These are phyloP conservation scores for Stemphylium lycopersici DNA, from an alignment of 2,329 filamentous ascomycete genomes.

Conservation along the genomic window DNA sequence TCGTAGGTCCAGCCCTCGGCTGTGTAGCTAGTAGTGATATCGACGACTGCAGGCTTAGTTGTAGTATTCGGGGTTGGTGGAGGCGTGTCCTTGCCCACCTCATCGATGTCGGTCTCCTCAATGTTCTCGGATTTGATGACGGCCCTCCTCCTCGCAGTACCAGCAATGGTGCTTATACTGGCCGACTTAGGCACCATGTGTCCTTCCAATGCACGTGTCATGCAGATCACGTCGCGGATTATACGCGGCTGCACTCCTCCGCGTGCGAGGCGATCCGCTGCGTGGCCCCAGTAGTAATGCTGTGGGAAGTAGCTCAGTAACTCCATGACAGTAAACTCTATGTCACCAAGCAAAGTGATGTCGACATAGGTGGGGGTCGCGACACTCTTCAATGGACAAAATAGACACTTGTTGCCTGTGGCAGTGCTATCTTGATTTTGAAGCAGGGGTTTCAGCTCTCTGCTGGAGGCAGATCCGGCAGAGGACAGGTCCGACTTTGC, in stretches of 20 bases:
- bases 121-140: neutral
- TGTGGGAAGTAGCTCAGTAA: constrained; percentile 22
- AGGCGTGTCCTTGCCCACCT: neutral
- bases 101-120: neutral
- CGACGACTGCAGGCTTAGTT: neutral
- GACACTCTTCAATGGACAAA: constrained; percentile 24
- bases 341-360: constrained; percentile 18
- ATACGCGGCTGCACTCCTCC: neutral
- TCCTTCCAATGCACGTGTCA: constrained; percentile 13
- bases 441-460: neutral
- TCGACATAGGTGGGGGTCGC: constrained; percentile 17
- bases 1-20: constrained; percentile 19
- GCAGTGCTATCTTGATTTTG: constrained; percentile 9
- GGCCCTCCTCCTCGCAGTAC: neutral
- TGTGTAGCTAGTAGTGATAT: constrained; percentile 9
- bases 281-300: constrained; percentile 25
- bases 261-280: constrained; percentile 7
- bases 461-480: neutral
- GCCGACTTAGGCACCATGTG: neutral
- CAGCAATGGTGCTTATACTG: neutral
- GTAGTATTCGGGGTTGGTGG: neutral
- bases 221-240: constrained; percentile 18
- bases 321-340: constrained; percentile 24
- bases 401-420: neutral
- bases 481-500: neutral